A percentile compares a stretch with the other conserved stretches of the same genome.
These are phyloP conservation scores for Margaritispora aquatica DNA, from an alignment of 495 filamentous ascomycete genomes.

Conservation along the genomic window DNA sequence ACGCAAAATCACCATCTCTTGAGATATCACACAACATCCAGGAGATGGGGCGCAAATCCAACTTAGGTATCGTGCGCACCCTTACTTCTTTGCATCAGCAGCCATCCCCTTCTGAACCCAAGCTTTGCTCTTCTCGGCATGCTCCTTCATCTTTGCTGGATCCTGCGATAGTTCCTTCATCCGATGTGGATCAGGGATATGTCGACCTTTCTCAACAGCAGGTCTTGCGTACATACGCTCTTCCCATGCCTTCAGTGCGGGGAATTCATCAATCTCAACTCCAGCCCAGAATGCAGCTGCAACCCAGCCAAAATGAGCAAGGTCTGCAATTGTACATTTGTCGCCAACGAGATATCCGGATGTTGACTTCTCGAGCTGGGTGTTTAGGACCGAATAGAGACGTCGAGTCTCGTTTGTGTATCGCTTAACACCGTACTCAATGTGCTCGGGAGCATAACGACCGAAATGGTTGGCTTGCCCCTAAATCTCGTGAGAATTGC, in stretches of 20 bases:
- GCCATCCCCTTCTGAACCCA: conserved; percentile 66
- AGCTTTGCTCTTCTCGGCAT: conserved; percentile 35
- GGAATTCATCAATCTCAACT: conserved; percentile 72
- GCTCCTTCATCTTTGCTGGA: conserved; percentile 43
- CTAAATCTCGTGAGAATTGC: conserved; percentile 24
- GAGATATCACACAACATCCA: too few relatives aligned
- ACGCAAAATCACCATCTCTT: too few relatives aligned
- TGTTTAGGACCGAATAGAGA: conserved; percentile 74
- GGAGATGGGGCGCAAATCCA: too few relatives aligned
- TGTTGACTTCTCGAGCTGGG: conserved; percentile 55
- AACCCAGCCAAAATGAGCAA: conserved; percentile 60
- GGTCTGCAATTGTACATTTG: conserved; percentile 77
- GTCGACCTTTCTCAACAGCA: conserved; percentile 68
- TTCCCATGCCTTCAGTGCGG: conserved; percentile 59
- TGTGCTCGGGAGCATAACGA: conserved; percentile 81
- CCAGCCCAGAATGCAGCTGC: conserved; percentile 55
- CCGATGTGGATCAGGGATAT: conserved; percentile 67
- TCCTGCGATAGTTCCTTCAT: conserved; percentile 45
- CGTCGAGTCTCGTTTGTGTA: conserved; percentile 78
- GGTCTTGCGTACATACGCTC: conserved; percentile 56
- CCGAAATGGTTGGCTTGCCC: conserved; percentile 87
- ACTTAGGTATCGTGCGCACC: too few relatives aligned
- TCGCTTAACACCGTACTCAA: conserved; percentile 77
- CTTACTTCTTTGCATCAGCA: conserved; percentile 40
- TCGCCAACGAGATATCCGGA: conserved; percentile 74